Evolutionary conservation across 176 grass and related monocot species (phyloP).

Genomic region (Tillandsia leiboldiana): DNA sequence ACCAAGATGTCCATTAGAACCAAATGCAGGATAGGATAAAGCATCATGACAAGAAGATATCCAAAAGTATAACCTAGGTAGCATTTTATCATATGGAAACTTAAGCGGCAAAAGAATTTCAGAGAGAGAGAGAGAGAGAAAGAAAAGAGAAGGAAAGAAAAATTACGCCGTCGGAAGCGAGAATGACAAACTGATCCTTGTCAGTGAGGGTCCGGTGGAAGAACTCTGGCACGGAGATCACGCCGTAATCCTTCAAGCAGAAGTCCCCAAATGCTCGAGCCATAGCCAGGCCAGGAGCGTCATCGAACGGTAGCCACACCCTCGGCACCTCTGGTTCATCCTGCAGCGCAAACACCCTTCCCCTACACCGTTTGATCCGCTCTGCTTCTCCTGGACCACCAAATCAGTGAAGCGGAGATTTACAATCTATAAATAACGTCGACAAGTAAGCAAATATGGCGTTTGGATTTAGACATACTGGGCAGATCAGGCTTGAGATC

Average conservation of each 20-base stretch:
- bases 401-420: neutral
- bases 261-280: constrained; percentile 92
- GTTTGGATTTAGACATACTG: constrained; percentile 37
- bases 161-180: constrained; percentile 92
- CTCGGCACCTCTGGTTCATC: constrained; percentile 94
- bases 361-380: constrained; percentile 89
- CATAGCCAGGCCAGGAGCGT: constrained; percentile 89
- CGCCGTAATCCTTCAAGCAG: constrained; percentile 93
- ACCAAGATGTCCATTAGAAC: too few species aligned
- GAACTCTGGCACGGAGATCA: constrained; percentile 95
- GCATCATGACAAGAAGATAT: too few species aligned
- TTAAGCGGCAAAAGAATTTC: neutral
- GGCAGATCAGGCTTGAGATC: constrained; percentile 98
- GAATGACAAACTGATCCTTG: constrained; percentile 80
- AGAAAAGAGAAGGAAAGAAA: neutral
- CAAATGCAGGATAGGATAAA: too few species aligned
- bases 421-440: neutral
- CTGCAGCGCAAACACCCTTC: constrained; percentile 88
- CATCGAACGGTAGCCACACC: constrained; percentile 94
- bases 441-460: neutral
- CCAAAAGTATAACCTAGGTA: too few species aligned
- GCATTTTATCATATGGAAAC: too few species aligned
- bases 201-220: constrained; percentile 73
- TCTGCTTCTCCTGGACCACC: constrained; percentile 63
- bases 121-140: neutral